Conservation (phyloP, 2,329 filamentous ascomycete species). For the Colletotrichum salicis region DNA sequence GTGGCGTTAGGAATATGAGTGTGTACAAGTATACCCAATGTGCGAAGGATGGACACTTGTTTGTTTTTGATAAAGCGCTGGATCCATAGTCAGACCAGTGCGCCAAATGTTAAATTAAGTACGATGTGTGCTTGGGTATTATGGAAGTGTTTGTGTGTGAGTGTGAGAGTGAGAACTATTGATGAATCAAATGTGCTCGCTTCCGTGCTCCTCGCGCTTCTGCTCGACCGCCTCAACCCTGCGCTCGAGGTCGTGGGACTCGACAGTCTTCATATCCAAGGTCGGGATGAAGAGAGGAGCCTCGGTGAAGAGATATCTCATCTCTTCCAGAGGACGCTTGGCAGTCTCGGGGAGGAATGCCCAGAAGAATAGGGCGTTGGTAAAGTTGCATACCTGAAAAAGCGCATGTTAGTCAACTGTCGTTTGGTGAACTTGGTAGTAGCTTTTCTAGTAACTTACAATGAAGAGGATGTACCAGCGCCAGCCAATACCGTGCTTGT, state of each 20-base stretch:
- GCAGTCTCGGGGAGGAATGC: constrained; percentile 73
- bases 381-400: constrained; percentile 67
- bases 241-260: constrained; percentile 65
- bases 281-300: constrained; percentile 71
- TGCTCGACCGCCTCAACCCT: constrained; percentile 66
- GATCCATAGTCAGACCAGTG: not conserved
- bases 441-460: constrained; percentile 37
- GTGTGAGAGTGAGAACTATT: too few species aligned
- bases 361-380: constrained; percentile 65
- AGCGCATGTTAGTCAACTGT: not conserved
- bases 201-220: constrained; percentile 50
- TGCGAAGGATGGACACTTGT: not conserved
- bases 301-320: constrained; percentile 74
- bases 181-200: constrained; percentile 19
- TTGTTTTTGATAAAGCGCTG: not conserved
- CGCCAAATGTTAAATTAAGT: constrained; percentile 8
- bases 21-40: not conserved
- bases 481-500: constrained; percentile 55
- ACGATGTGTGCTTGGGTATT: constrained; percentile 8
- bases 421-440: not conserved
- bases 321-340: constrained; percentile 73
- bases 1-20: not conserved
- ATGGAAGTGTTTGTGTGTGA: not conserved
- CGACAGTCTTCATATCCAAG: constrained; percentile 58
- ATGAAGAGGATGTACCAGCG: constrained; percentile 60